These are phyloP conservation scores for Blastomyces parvus DNA, from an alignment of 2,329 filamentous ascomycete species.

Conservation along the genomic window DNA sequence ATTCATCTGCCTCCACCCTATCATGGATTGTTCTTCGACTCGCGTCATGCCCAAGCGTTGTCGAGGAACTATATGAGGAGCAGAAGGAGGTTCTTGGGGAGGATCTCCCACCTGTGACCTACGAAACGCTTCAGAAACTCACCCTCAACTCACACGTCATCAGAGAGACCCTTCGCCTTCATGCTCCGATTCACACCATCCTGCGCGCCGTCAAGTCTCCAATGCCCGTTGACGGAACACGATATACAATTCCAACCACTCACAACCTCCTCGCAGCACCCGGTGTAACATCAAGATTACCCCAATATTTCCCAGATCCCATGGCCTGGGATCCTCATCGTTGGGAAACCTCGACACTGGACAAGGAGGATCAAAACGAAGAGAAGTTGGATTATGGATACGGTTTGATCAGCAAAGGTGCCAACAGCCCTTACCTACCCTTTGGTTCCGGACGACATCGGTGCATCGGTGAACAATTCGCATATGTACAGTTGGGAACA, in stretches of 20 bases:
- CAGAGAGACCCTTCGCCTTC: constrained; percentile 83
- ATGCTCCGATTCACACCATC: constrained; percentile 91
- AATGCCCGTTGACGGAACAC: constrained; percentile 72
- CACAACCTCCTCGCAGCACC: constrained; percentile 79
- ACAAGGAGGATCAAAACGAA: constrained; percentile 45
- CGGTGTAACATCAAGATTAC: constrained; percentile 64
- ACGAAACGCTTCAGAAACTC: constrained; percentile 68
- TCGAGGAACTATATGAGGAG: constrained; percentile 75
- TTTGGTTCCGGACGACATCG: constrained; percentile 89
- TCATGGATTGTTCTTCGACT: constrained; percentile 79
- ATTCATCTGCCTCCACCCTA: constrained; percentile 74
- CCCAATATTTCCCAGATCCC: constrained; percentile 71
- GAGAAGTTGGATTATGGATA: constrained; percentile 90
- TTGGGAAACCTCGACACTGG: constrained; percentile 59
- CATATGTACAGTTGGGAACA: constrained; percentile 81
- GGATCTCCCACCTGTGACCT: constrained; percentile 64
- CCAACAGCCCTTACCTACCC: constrained; percentile 79
- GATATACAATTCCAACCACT: constrained; percentile 68
- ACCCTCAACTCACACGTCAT: constrained; percentile 75
- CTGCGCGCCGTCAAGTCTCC: constrained; percentile 85
- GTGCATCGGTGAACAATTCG: constrained; percentile 95
- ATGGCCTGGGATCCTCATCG: constrained; percentile 81
- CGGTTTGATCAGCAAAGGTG: constrained; percentile 83
- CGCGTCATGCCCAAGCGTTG: constrained; percentile 66
- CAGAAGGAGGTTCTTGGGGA: constrained; percentile 64